phyloP scores from a whole-genome alignment of 1,284 basidiomycete species.

The Leccinum fuscescens region DNA sequence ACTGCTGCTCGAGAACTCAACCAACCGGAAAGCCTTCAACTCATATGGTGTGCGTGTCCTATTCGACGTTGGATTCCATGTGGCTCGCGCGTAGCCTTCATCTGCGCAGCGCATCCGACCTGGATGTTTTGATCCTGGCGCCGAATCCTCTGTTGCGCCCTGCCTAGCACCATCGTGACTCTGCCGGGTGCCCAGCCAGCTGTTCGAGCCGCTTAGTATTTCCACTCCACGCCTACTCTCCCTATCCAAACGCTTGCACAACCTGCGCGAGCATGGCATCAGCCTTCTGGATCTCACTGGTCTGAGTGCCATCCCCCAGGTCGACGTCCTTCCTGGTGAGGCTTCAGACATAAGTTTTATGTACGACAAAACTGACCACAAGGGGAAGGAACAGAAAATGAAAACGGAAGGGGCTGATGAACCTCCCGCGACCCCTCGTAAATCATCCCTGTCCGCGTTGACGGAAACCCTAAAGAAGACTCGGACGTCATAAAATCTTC shows the following conservation, averaged over 20 bases:
- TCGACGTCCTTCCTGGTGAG: no score
- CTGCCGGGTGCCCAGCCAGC: slow-evolving; percentile 50
- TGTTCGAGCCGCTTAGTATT: slow-evolving; percentile 77
- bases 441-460: slow-evolving; percentile 53
- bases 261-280: no score
- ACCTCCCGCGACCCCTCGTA: slow-evolving; percentile 38
- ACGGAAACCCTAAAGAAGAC: slow-evolving; percentile 55
- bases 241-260: no score
- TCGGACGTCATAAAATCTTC: slow-evolving; percentile 66
- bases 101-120: slow-evolving; percentile 78
- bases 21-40: slow-evolving; percentile 94
- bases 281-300: no score
- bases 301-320: no score
- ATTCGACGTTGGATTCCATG: slow-evolving; percentile 6
- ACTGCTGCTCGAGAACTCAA: slow-evolving; percentile 94
- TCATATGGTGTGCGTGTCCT: slow-evolving; percentile 86
- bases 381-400: no score
- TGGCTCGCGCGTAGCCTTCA: slow-evolving; percentile 16
- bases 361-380: no score
- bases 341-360: no score
- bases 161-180: no score
- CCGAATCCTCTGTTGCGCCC: slow-evolving; percentile 67
- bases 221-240: slow-evolving; percentile 63
- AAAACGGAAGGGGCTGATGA: slow-evolving; percentile 27
- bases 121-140: slow-evolving; percentile 84